phyloP scores from a whole-genome alignment of 345 rosid genomes.

The Lepidium sativum region DNA sequence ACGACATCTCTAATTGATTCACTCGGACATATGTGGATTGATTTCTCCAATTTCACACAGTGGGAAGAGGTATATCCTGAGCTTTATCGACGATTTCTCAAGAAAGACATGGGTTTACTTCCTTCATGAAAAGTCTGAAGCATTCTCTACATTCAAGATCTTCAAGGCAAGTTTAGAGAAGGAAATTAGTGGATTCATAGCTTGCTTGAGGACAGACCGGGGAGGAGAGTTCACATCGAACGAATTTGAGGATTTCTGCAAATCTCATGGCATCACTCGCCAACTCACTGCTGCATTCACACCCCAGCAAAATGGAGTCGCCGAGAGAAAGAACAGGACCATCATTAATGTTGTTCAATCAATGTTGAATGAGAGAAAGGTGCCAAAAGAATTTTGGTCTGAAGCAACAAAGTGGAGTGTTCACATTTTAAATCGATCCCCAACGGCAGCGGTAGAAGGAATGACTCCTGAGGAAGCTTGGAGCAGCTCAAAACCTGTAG shows the following conservation, averaged over 20 bases:
- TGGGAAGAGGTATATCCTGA: too few species aligned
- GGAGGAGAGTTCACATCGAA: not conserved
- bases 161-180: constrained; percentile 2
- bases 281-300: not conserved
- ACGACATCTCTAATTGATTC: not conserved
- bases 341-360: too few species aligned
- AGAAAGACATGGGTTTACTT: not conserved
- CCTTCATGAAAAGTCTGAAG: not conserved
- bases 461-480: not conserved
- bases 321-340: too few species aligned
- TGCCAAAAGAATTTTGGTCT: not conserved
- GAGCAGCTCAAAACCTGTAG: not conserved
- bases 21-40: not conserved
- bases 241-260: not conserved
- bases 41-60: too few species aligned
- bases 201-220: not conserved
- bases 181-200: not conserved
- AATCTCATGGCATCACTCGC: not conserved
- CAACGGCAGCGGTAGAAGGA: not conserved
- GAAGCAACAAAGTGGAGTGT: not conserved
- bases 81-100: constrained; percentile 5
- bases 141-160: not conserved
- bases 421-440: not conserved
- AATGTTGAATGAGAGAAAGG: too few species aligned
- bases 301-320: not conserved